Base-by-base conservation (phyloP, 2,329 filamentous ascomycete genomes). In the Orbilia javanica region DNA sequence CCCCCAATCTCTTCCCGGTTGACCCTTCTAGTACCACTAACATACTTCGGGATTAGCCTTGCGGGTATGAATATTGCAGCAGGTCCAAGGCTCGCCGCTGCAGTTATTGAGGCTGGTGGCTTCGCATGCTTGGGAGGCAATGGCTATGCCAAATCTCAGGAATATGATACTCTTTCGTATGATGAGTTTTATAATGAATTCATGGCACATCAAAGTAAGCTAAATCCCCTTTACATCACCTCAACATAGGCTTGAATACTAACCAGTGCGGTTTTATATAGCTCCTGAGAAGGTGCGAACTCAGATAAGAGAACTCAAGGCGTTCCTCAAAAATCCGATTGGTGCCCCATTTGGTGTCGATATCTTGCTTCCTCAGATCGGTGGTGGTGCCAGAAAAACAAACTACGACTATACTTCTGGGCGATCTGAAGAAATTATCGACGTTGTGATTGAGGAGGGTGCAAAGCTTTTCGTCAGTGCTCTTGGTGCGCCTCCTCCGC, bases 391-490 rank as follows among this genome's bases (percentile, higher is more conserved):
- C 3, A 90, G 95, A 80, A 92, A 92, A 84, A 97, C 95, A 3
- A 98, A 97, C 85, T 93, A 97, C 85, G 95, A 97, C 85, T 98
- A 98, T 86, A 97, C 95, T 0, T 88, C 92, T 80, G 95, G 95
- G 44, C 91, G 93, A 84, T 88, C 97, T n/a, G 92, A 96, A 83
- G 91, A 96, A 84, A 88, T 97, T 36, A 91, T 97, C 80, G 91
- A 93, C 81, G 93, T 97, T 50, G 92, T 91, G 2, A 93, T 97
- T 81, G 89, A 91, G 81, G 92, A 93, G 81, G 92, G 93, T n/a
- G 93, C 94, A 6, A 89, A 87, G 83, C 85, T 97, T 62, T 97
- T 98, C 83, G 93, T 97, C 52, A 90, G 88, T 66, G 95, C 95
- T 1, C 94, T 97, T 0, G 95, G 95, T 6, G 91, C 97, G 22